These are phyloP conservation scores for Arabidopsis hybrid DNA, from an alignment of 441 rosid species.

Conservation along the genomic window DNA sequence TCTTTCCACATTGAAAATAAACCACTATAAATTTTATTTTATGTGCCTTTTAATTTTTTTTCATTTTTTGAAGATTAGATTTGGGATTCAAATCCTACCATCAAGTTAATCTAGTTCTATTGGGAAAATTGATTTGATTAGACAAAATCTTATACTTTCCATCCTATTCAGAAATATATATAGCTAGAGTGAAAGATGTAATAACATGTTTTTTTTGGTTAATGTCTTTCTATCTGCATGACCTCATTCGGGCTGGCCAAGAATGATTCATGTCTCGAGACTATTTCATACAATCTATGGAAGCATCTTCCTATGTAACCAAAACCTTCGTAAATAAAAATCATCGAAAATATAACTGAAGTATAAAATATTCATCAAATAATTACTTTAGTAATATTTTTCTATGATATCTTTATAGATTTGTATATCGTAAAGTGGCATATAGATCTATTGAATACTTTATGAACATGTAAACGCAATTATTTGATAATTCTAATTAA, in stretches of 20 bases:
- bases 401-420: constrained; percentile 1
- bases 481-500: constrained; percentile 8
- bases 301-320: background rate
- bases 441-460: constrained; percentile 11
- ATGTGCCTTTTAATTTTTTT: background rate
- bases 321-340: background rate
- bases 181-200: background rate
- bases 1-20: background rate
- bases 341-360: background rate
- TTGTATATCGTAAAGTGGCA: constrained; percentile 6
- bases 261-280: no score
- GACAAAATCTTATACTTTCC: background rate
- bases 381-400: background rate
- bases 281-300: no score
- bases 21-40: no score
- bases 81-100: background rate
- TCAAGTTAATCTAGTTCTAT: background rate
- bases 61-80: background rate
- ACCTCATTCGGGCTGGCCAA: no score
- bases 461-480: constrained; percentile 20
- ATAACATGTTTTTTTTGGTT: background rate
- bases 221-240: no score
- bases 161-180: background rate
- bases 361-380: background rate
- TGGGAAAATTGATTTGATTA: background rate